These are phyloP conservation scores for Xylaria palmicola DNA, from an alignment of 495 filamentous ascomycete genomes.

Conservation along the genomic window DNA sequence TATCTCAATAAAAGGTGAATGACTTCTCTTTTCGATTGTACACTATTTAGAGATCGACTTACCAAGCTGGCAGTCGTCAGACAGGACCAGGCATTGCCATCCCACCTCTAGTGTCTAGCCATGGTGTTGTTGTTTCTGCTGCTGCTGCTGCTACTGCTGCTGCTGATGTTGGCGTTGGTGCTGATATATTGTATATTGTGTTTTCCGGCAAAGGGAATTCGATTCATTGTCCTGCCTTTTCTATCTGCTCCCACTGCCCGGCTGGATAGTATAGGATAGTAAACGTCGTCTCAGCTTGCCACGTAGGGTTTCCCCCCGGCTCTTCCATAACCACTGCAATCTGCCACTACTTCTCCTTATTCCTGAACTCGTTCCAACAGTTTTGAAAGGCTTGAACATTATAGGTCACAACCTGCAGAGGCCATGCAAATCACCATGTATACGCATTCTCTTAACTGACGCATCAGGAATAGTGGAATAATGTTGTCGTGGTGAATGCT, in stretches of 20 bases:
- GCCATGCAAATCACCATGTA: neutral
- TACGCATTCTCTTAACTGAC: neutral
- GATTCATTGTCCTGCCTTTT: neutral
- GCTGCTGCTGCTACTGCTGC: too few species aligned
- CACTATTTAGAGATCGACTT: too few species aligned
- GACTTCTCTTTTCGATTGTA: too few species aligned
- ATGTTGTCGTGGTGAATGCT: too few species aligned
- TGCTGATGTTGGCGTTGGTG: too few species aligned
- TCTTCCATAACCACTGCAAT: conserved; percentile 13
- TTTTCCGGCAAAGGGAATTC: conserved; percentile 11
- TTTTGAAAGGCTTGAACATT: neutral
- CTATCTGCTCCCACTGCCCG: neutral
- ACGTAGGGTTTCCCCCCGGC: neutral
- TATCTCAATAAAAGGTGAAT: too few species aligned
- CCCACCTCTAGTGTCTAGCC: too few species aligned
- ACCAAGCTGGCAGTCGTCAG: too few species aligned
- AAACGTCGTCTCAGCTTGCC: conserved; percentile 16
- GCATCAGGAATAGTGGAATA: too few species aligned
- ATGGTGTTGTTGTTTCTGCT: too few species aligned
- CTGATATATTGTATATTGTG: too few species aligned
- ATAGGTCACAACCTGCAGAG: neutral
- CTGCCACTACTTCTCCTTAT: neutral
- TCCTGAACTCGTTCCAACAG: neutral
- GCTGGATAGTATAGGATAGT: neutral
- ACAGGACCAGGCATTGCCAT: too few species aligned